Evolutionary conservation across 805 yeast genomes (phyloP).

Genomic region (Hanseniaspora guilliermondii): DNA sequence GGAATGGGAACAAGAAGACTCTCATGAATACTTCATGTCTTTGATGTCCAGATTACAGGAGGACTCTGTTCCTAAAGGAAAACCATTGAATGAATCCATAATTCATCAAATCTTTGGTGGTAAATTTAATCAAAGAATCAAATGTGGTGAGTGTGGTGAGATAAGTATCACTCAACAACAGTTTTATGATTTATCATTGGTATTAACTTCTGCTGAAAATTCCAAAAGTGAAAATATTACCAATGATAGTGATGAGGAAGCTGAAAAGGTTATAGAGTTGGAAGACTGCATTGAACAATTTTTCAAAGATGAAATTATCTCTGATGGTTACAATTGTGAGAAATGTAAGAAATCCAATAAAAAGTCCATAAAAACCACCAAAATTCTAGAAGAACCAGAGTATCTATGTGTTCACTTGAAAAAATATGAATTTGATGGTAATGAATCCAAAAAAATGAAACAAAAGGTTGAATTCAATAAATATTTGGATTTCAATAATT

Average conservation of each 20-base stretch:
- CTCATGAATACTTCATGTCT: slow-evolving; percentile 94
- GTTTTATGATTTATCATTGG: slow-evolving; percentile 80
- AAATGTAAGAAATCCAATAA: slow-evolving; percentile 64
- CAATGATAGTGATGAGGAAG: slow-evolving; percentile 3
- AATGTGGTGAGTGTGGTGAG: slow-evolving; percentile 71
- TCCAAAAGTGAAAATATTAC: slow-evolving; percentile 18
- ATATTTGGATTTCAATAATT: slow-evolving; percentile 49
- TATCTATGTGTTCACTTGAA: slow-evolving; percentile 77
- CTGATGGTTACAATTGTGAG: slow-evolving; percentile 76
- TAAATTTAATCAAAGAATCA: slow-evolving; percentile 65
- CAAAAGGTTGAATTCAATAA: slow-evolving; percentile 75
- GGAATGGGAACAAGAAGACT: slow-evolving; percentile 95
- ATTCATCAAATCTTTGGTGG: slow-evolving; percentile 94
- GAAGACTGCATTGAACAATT: slow-evolving; percentile 68
- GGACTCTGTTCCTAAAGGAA: slow-evolving; percentile 84
- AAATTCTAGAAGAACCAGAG: slow-evolving; percentile 73
- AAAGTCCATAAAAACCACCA: slow-evolving; percentile 60
- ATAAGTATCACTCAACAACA: slow-evolving; percentile 83
- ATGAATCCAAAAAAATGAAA: slow-evolving; percentile 69
- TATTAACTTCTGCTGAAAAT: slow-evolving; percentile 43
- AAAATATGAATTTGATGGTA: slow-evolving; percentile 78
- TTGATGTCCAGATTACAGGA: slow-evolving; percentile 78
- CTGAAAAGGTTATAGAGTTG: slow-evolving; percentile 39
- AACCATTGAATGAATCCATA: slow-evolving; percentile 64
- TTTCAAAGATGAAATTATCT: slow-evolving; percentile 70